Evolutionary conservation across 495 filamentous ascomycete species (phyloP).

Genomic region (Penicillium soppii): DNA sequence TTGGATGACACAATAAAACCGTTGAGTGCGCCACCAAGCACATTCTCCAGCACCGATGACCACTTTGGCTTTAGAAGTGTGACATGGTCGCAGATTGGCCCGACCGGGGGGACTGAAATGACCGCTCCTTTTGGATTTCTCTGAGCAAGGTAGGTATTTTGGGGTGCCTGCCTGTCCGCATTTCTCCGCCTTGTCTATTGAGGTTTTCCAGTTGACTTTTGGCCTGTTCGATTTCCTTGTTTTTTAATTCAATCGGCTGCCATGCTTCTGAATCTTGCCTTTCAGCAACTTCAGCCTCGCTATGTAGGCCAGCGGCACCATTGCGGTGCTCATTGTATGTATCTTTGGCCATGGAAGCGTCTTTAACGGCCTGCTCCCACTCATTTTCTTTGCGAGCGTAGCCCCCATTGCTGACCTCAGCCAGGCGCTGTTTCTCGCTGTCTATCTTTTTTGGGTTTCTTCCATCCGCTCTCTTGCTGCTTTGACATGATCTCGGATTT

Average conservation of each 20-base stretch:
- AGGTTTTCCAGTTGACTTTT: constrained; percentile 49
- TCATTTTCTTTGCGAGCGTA: constrained; percentile 50
- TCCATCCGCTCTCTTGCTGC: constrained; percentile 40
- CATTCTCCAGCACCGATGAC: constrained; percentile 78
- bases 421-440: constrained; percentile 50
- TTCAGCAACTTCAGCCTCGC: constrained; percentile 39
- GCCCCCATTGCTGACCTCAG: constrained; percentile 52
- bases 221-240: constrained; percentile 39
- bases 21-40: constrained; percentile 61
- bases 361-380: constrained; percentile 36
- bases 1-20: constrained; percentile 80
- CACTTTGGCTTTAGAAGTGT: constrained; percentile 76
- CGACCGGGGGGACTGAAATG: constrained; percentile 73
- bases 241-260: constrained; percentile 29
- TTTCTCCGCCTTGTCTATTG: constrained; percentile 50
- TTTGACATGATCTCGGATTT: constrained; percentile 47
- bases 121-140: constrained; percentile 62
- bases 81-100: constrained; percentile 77
- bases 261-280: constrained; percentile 24
- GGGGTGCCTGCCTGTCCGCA: constrained; percentile 55
- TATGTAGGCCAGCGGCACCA: constrained; percentile 21
- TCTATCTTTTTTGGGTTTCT: constrained; percentile 40
- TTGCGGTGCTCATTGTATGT: constrained; percentile 32
- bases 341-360: constrained; percentile 30
- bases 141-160: constrained; percentile 63